These are phyloP conservation scores for Fusarium sp. DNA, from an alignment of 2,329 filamentous ascomycete genomes.

Conservation along the genomic window DNA sequence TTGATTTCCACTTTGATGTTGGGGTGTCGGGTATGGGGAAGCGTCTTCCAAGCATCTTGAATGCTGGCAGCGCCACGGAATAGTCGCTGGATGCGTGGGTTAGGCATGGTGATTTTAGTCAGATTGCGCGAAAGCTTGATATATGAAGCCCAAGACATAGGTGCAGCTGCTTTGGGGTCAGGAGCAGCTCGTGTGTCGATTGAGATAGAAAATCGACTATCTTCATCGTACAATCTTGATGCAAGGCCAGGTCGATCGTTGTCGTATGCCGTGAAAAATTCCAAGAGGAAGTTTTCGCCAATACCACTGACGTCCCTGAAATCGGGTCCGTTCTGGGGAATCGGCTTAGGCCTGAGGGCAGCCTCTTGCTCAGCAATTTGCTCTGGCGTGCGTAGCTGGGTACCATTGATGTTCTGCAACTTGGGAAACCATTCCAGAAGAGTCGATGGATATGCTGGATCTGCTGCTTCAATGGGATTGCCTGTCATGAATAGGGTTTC, in stretches of 20 bases:
- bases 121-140: slow-evolving; percentile 84
- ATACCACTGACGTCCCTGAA: slow-evolving; percentile 81
- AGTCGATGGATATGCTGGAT: slow-evolving; percentile 73
- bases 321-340: slow-evolving; percentile 73
- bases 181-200: slow-evolving; percentile 72
- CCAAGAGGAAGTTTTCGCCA: slow-evolving; percentile 79
- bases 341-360: slow-evolving; percentile 64
- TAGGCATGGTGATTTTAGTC: slow-evolving; percentile 71
- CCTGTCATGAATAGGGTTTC: slow-evolving; percentile 83
- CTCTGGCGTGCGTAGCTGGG: slow-evolving; percentile 78
- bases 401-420: slow-evolving; percentile 80
- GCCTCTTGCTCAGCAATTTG: slow-evolving; percentile 70
- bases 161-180: slow-evolving; percentile 58
- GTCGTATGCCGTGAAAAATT: slow-evolving; percentile 82
- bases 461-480: slow-evolving; percentile 76
- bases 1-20: slow-evolving; percentile 73
- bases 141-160: slow-evolving; percentile 78
- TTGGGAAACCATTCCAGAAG: slow-evolving; percentile 86
- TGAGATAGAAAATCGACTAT: slow-evolving; percentile 80
- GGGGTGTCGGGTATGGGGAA: slow-evolving; percentile 82
- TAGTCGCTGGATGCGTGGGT: slow-evolving; percentile 73
- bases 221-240: slow-evolving; percentile 78
- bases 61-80: slow-evolving; percentile 76
- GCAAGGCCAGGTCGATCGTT: slow-evolving; percentile 73
- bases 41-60: slow-evolving; percentile 72